Conservation (phyloP, 1,139 yeast genomes). For the Zygosaccharomyces pseudobailii region DNA sequence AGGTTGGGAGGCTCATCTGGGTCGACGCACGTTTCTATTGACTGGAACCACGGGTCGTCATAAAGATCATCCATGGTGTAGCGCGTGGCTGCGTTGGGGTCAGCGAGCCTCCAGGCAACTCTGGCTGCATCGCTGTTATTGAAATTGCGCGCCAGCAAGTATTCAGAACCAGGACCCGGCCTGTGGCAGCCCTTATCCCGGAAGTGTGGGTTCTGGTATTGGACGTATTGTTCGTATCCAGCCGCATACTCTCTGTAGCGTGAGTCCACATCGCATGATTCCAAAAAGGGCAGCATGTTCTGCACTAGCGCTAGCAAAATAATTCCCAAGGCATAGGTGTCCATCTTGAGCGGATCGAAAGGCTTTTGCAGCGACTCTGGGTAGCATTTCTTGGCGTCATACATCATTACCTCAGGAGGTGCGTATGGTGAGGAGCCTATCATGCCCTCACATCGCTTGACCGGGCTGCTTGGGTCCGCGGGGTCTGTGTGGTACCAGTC, state of each 20-base stretch:
- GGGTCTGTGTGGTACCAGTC: slow-evolving; percentile 57
- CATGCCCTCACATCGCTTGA: slow-evolving; percentile 42
- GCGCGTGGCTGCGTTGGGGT: slow-evolving; percentile 52
- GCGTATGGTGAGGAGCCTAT: slow-evolving; percentile 81
- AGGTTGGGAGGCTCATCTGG: slow-evolving; percentile 18
- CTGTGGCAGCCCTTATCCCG: slow-evolving; percentile 42
- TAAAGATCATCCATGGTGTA: slow-evolving; percentile 52
- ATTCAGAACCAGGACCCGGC: slow-evolving; percentile 65
- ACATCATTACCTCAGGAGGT: slow-evolving; percentile 68
- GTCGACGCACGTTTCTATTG: slow-evolving; percentile 52
- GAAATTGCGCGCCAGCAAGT: slow-evolving; percentile 58
- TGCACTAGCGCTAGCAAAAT: slow-evolving; percentile 55
- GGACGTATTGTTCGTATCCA: slow-evolving; percentile 47
- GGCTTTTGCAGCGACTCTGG: slow-evolving; percentile 35
- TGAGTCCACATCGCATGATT: slow-evolving; percentile 47
- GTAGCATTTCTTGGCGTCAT: slow-evolving; percentile 36
- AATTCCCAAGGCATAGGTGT: slow-evolving; percentile 71
- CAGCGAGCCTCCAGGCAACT: slow-evolving; percentile 72
- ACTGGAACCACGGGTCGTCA: slow-evolving; percentile 59
- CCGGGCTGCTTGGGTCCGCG: slow-evolving; percentile 47
- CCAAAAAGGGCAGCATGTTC: slow-evolving; percentile 56
- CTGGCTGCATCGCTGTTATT: slow-evolving; percentile 56
- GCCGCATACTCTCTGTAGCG: slow-evolving; percentile 55
- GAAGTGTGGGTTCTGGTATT: slow-evolving; percentile 48
- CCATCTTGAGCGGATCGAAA: slow-evolving; percentile 66